Percentiles rank a stretch among this genome's conserved stretches.
Evolutionary conservation across 1,139 yeast species (phyloP).

Genomic region (Arxiozyma bovina): DNA sequence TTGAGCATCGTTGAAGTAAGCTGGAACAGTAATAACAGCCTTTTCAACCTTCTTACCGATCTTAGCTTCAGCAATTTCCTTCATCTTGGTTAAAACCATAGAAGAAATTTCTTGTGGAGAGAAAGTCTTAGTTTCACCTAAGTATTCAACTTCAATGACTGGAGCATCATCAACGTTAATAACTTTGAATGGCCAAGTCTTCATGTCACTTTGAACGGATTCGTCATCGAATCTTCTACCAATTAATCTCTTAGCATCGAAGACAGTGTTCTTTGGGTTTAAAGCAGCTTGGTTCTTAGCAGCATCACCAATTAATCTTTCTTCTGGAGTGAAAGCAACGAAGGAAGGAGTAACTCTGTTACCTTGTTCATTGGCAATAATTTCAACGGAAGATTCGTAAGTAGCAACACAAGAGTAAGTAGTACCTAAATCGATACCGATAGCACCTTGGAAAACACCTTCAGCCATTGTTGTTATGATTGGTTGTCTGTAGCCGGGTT

Average conservation of each 20-base stretch:
- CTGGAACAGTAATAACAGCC: constrained; percentile 94
- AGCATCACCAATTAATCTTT: constrained; percentile 88
- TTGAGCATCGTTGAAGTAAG: constrained; percentile 93
- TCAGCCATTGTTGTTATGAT: constrained; percentile 62
- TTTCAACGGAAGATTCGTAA: constrained; percentile 83
- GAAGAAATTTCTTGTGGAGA: constrained; percentile 90
- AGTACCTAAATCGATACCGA: constrained; percentile 93
- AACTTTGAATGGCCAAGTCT: constrained; percentile 72
- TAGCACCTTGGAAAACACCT: constrained; percentile 99
- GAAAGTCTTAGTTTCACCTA: constrained; percentile 63
- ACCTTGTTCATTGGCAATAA: constrained; percentile 92
- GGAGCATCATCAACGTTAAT: constrained; percentile 70
- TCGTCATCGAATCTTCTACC: constrained; percentile 74
- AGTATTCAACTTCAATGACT: constrained; percentile 61
- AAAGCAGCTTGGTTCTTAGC: constrained; percentile 90
- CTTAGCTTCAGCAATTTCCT: constrained; percentile 86
- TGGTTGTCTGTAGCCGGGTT: constrained; percentile 4
- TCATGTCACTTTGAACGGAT: constrained; percentile 72
- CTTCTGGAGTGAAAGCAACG: constrained; percentile 79
- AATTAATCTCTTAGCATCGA: constrained; percentile 81
- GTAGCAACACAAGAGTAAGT: constrained; percentile 94
- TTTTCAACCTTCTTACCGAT: constrained; percentile 83
- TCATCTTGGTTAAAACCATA: constrained; percentile 88
- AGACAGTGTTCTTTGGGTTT: constrained; percentile 72
- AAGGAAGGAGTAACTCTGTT: constrained; percentile 90